Base-by-base conservation (phyloP, 2,329 filamentous ascomycete species). In the Arthrobotrys musiformis region DNA sequence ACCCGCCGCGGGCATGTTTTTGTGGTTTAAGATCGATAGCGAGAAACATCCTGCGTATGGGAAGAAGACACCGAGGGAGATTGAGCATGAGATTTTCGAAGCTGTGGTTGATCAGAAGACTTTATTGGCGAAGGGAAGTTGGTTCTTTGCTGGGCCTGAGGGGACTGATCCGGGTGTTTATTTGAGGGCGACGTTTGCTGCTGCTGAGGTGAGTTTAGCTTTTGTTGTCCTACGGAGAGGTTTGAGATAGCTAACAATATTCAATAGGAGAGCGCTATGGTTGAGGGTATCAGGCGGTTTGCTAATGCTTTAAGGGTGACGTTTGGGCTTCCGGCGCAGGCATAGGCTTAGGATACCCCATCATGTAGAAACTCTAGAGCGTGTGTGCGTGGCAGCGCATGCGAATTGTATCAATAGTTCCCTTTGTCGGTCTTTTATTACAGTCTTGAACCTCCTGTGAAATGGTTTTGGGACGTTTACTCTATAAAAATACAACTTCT, bases 1-100 rank as follows among this genome's bases (percentile, higher is more conserved):
- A 0, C 94, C 94, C 0, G 88, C 87, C 70, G 93, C 94, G 0
- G 94, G 94, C 82, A 99, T 99, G 95, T 99, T 99, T 88, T 91
- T 92, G 82, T 95, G 93, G 93, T 85, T 95, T 72, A 86, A 88
- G 63, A 85, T 95, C 17, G 87, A 93, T 80, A 88, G 89, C 81
- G 86, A 85, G 19, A 86, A 88, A 78, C 92, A 94, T 81, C 92
- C 92, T 0, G 84, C 88, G 11, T 86, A 86, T 37, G 82, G 83
- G 1, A 84, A 81, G 13, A 88, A 87, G 79, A 85, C 84, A 58
- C 85, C 93, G 54, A 83, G 88, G 24, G 89, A 89, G 37, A 86
- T 99, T 46, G 95, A 99, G 84, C 90, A 97, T 81, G 89, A 92
- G 68, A 93, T 99, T 50, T 98, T 97, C 86, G 84, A 92, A 80